Conservation (phyloP, 345 rosid genomes). For the Pistacia integerrima region DNA sequence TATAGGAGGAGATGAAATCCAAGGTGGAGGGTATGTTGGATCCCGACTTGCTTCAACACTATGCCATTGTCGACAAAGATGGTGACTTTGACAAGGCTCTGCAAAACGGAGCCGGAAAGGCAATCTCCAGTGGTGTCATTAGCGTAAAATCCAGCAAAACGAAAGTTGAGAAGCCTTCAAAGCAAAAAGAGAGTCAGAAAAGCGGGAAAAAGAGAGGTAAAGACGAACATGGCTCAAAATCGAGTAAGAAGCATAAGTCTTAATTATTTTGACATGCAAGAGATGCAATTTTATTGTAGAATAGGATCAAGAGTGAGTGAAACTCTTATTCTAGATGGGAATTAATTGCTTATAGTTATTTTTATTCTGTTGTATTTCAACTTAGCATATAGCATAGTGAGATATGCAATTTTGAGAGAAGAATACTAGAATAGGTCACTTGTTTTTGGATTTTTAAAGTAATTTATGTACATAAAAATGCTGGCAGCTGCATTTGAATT, state of each 20-base stretch:
- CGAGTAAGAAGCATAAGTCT: slow-evolving; percentile 59
- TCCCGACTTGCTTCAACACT: slow-evolving; percentile 68
- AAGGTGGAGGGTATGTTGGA: slow-evolving; percentile 56
- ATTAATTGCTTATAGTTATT: neutral
- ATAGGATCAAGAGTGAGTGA: neutral
- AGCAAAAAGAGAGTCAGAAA: slow-evolving; percentile 42
- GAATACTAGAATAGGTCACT: neutral
- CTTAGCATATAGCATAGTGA: neutral
- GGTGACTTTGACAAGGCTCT: slow-evolving; percentile 70
- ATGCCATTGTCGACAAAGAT: slow-evolving; percentile 62
- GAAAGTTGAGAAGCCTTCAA: slow-evolving; percentile 40
- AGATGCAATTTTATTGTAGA: neutral
- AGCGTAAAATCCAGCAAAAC: slow-evolving; percentile 62
- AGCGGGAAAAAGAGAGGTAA: slow-evolving; percentile 58
- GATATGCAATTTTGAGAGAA: slow-evolving; percentile 13
- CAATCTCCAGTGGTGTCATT: slow-evolving; percentile 56
- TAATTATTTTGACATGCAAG: neutral
- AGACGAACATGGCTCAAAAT: slow-evolving; percentile 45
- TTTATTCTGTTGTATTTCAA: neutral
- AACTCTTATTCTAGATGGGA: neutral
- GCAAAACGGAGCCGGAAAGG: slow-evolving; percentile 51
- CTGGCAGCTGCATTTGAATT: neutral
- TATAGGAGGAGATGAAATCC: slow-evolving; percentile 68
- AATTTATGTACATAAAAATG: neutral
- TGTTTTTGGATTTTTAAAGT: neutral